phyloP scores from a whole-genome alignment of 2,329 filamentous ascomycete genomes.

The Zymoseptoria tritici region DNA sequence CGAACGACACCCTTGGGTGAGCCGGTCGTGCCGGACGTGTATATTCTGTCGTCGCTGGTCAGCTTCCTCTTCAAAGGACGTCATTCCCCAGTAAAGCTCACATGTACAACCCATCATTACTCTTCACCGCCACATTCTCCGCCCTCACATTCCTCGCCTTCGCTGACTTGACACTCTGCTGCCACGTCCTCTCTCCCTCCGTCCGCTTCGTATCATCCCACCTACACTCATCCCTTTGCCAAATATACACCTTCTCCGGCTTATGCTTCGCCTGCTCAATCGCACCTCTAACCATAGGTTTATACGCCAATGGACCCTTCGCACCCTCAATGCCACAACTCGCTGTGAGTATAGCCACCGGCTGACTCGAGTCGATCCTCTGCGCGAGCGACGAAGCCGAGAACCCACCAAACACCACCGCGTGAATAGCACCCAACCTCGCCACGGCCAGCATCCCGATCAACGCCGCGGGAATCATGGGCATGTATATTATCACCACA shows the following conservation, averaged over 20 bases:
- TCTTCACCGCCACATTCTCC: slow-evolving; percentile 68
- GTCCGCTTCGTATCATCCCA: slow-evolving; percentile 64
- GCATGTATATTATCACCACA: slow-evolving; percentile 91
- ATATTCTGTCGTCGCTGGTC: not conserved
- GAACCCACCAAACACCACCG: slow-evolving; percentile 91
- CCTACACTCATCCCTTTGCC: slow-evolving; percentile 69
- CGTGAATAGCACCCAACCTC: slow-evolving; percentile 78
- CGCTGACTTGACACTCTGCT: slow-evolving; percentile 64
- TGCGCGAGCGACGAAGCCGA: slow-evolving; percentile 74
- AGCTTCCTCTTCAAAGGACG: not conserved
- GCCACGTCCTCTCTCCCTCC: slow-evolving; percentile 72
- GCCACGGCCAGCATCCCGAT: slow-evolving; percentile 76
- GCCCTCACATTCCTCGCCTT: slow-evolving; percentile 59
- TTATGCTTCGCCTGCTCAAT: slow-evolving; percentile 61
- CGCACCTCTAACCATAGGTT: slow-evolving; percentile 67
- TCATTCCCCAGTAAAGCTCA: not conserved
- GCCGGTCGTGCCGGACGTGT: slow-evolving; percentile 55
- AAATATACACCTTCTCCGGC: slow-evolving; percentile 66
- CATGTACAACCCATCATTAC: slow-evolving; percentile 75
- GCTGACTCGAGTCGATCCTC: slow-evolving; percentile 74
- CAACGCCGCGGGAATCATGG: slow-evolving; percentile 87
- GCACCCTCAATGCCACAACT: slow-evolving; percentile 86
- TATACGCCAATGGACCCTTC: slow-evolving; percentile 73
- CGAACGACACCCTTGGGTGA: slow-evolving; percentile 75
- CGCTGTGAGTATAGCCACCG: slow-evolving; percentile 72